These are phyloP conservation scores for Phytopythium oedochilum DNA, from an alignment of 352 stramenopile genomes.

Conservation along the genomic window DNA sequence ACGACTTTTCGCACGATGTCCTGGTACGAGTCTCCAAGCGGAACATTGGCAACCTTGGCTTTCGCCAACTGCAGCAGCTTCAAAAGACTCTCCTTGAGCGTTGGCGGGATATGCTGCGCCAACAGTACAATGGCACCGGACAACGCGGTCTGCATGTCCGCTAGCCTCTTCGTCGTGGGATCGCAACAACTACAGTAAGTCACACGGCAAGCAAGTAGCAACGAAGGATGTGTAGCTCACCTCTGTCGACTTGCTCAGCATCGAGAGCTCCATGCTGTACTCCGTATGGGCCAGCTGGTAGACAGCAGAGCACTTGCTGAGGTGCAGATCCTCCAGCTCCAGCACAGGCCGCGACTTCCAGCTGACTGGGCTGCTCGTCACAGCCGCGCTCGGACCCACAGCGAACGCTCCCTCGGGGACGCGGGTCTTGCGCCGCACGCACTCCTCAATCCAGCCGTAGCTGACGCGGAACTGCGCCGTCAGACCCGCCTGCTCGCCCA, in stretches of 20 bases:
- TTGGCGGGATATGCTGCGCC: conserved; percentile 65
- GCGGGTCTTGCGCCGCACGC: conserved; percentile 41
- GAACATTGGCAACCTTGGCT: conserved; percentile 78
- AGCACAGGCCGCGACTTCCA: conserved; percentile 47
- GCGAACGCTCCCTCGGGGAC: conserved; percentile 53
- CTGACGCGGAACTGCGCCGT: conserved; percentile 56
- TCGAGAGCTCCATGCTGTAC: conserved; percentile 34
- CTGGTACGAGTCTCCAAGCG: conserved; percentile 59
- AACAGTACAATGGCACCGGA: conserved; percentile 63
- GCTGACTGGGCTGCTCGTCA: conserved; percentile 10
- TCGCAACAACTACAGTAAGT: neutral
- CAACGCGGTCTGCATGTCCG: conserved; percentile 45
- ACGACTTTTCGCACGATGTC: conserved; percentile 80
- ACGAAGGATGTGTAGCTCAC: conserved; percentile 9
- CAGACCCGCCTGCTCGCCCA: conserved; percentile 47
- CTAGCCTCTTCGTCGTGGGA: conserved; percentile 28
- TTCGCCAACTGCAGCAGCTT: conserved; percentile 65
- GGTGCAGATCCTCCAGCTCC: conserved; percentile 43
- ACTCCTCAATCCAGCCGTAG: conserved; percentile 84
- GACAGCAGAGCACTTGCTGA: conserved; percentile 35
- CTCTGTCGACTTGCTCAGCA: conserved; percentile 45
- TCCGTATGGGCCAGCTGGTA: conserved; percentile 36
- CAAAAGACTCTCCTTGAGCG: conserved; percentile 54
- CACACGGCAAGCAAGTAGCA: neutral
- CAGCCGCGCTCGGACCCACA: conserved; percentile 1